These are phyloP conservation scores for Achaetomiella virescens DNA, from an alignment of 495 filamentous ascomycete genomes.

Conservation along the genomic window DNA sequence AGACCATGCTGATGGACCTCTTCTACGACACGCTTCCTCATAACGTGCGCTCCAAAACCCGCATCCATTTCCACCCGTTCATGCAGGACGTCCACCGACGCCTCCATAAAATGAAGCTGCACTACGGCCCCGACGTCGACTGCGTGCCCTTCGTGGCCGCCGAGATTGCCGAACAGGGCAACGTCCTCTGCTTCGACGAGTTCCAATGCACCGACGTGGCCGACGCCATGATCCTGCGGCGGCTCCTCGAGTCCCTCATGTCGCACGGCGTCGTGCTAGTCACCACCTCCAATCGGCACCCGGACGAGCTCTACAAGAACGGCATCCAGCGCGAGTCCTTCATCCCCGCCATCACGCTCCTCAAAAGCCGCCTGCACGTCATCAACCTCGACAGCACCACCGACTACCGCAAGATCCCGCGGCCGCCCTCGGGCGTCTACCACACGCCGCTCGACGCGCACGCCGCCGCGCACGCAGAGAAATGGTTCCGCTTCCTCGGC, in stretches of 20 bases:
- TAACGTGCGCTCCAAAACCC: constrained; percentile 77
- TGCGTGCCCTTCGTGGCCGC: constrained; percentile 89
- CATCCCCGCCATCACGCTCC: constrained; percentile 87
- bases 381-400: constrained; percentile 93
- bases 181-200: constrained; percentile 94
- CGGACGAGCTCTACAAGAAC: constrained; percentile 94
- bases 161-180: constrained; percentile 76
- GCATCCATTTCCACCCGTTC: constrained; percentile 98
- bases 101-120: constrained; percentile 82
- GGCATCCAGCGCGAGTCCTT: constrained; percentile 94
- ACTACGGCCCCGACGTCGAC: constrained; percentile 85
- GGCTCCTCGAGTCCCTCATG: constrained; percentile 85
- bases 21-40: constrained; percentile 90
- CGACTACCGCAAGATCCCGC: constrained; percentile 94
- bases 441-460: constrained; percentile 71
- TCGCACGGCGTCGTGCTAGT: constrained; percentile 93
- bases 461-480: constrained; percentile 73
- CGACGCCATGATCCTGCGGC: constrained; percentile 94
- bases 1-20: constrained; percentile 99
- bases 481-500: constrained; percentile 91
- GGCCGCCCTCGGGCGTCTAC: constrained; percentile 90
- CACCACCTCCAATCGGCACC: constrained; percentile 95
- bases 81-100: constrained; percentile 98
- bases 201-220: constrained; percentile 99
- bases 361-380: constrained; percentile 74